Base-by-base conservation (phyloP, 129 eudicot genomes). In the Calendula officinalis region DNA sequence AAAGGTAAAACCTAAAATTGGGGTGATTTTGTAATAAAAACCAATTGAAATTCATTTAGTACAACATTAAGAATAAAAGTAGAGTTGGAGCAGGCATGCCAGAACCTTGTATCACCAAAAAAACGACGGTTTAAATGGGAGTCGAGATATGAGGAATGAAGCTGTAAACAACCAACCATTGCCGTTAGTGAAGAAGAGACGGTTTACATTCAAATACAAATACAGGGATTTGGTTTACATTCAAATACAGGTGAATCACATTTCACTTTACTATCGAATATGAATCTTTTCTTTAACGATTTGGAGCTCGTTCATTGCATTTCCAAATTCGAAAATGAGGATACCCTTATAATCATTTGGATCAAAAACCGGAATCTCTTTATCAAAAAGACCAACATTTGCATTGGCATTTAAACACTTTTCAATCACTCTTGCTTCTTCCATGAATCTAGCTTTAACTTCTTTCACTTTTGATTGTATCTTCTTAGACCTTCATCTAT, bases 391-490 rank as follows among this genome's bases (percentile, higher is more conserved):
- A 34, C 57, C 27, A 9, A 44, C 66, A n/a, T 58, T 77, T 49
- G 83, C 45, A 43, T 75, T 82, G 36, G 76, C 52, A 56, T 57
- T 72, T 46, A 89, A 70, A 64, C 97, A 89, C 60, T 73, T 77
- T 53, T 83, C 86, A 17, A 83, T 86, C 68, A 86, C 81, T 45
- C 58, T 64, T 12, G 87, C 84, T 62, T 89, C 95, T 51, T 81
- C 88, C 68, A 34, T 65, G 13, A 89, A 78, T 37, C 81, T 81
- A 36, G 70, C 75, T 64, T 76, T 77, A 17, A 85, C 70, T 45
- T 83, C 83, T 43, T 72, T 82, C 60, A 78, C 38, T 22, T 78
- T 71, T 30, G 53, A 44, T 2, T 49, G 34, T 48, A 75, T 58
- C 45, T 72, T 55, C 27, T 47, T 74, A 9, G 75, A 48, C 46